Conservation (phyloP, 1,284 basidiomycete species). For the Melampsora occidentalis region DNA sequence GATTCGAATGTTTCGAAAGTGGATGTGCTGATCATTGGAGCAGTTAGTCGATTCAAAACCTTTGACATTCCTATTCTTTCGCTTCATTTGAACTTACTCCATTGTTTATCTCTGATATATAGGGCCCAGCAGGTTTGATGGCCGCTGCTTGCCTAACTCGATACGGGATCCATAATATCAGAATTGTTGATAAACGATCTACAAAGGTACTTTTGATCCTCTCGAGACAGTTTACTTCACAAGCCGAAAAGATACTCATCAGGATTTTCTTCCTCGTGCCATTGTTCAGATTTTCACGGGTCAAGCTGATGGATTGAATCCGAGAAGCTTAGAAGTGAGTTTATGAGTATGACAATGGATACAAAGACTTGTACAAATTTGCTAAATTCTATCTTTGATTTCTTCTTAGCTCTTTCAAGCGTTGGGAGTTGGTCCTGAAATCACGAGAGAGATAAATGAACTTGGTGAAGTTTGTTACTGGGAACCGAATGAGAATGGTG, state of each 20-base stretch:
- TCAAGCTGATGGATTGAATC: slow-evolving; percentile 7
- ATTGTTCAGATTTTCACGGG: slow-evolving; percentile 2
- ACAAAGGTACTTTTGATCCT: background rate
- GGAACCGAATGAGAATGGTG: background rate
- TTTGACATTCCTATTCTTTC: background rate
- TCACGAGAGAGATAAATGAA: background rate
- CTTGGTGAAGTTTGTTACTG: slow-evolving; percentile 9
- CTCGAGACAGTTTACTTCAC: background rate
- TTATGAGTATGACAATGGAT: background rate
- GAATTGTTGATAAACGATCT: slow-evolving; percentile 8
- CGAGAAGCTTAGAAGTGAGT: slow-evolving; percentile 9
- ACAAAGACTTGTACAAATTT: background rate
- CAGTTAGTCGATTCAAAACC: background rate
- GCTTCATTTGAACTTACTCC: background rate
- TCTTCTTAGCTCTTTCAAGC: slow-evolving; percentile 1
- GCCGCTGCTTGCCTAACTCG: slow-evolving; percentile 7
- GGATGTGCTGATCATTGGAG: slow-evolving; percentile 18
- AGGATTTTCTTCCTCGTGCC: background rate
- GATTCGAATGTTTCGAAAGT: background rate
- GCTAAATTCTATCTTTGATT: background rate
- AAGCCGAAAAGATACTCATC: background rate
- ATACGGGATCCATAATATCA: slow-evolving; percentile 5
- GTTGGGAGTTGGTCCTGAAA: background rate
- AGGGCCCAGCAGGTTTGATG: slow-evolving; percentile 13
- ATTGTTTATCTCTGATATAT: background rate